phyloP scores from a whole-genome alignment of 768 basidiomycete species.

The Panaeolus papilionaceus region DNA sequence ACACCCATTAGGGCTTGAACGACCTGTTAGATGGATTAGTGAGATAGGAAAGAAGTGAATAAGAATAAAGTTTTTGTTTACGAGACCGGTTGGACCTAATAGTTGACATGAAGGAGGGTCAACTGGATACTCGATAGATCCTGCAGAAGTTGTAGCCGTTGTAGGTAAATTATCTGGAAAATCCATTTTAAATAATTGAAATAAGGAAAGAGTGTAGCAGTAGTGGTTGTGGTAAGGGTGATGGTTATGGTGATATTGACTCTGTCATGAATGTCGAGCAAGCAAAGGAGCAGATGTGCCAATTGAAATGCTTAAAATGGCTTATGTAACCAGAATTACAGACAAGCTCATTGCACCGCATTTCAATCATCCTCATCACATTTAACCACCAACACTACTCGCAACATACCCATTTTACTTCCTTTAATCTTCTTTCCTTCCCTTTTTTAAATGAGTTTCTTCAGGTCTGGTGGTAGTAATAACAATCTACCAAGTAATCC shows the following conservation, averaged over 20 bases:
- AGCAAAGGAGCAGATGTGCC: too few relatives aligned
- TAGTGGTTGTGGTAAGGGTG: slow-evolving; percentile 9
- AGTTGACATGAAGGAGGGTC: slow-evolving; percentile 57
- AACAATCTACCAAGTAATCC: slow-evolving; percentile 40
- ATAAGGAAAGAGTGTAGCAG: neutral
- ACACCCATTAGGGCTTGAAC: slow-evolving; percentile 92
- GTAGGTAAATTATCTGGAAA: neutral
- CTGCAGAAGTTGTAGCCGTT: slow-evolving; percentile 6
- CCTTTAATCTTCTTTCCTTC: neutral
- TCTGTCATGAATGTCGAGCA: too few relatives aligned
- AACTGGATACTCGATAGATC: slow-evolving; percentile 41
- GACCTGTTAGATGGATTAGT: slow-evolving; percentile 59
- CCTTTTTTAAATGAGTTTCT: slow-evolving; percentile 51
- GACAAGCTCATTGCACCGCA: neutral
- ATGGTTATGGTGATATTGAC: too few relatives aligned
- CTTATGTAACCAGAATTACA: neutral
- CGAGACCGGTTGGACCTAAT: slow-evolving; percentile 58
- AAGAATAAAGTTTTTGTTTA: slow-evolving; percentile 28
- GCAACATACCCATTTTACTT: neutral
- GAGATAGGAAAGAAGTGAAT: neutral
- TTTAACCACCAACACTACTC: neutral
- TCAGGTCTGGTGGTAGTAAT: slow-evolving; percentile 45
- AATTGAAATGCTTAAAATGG: too few relatives aligned
- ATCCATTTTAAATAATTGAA: slow-evolving; percentile 2
- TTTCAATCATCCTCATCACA: neutral